Conservation (phyloP, 306 rosid species). For the Cotoneaster glaucophyllus region DNA sequence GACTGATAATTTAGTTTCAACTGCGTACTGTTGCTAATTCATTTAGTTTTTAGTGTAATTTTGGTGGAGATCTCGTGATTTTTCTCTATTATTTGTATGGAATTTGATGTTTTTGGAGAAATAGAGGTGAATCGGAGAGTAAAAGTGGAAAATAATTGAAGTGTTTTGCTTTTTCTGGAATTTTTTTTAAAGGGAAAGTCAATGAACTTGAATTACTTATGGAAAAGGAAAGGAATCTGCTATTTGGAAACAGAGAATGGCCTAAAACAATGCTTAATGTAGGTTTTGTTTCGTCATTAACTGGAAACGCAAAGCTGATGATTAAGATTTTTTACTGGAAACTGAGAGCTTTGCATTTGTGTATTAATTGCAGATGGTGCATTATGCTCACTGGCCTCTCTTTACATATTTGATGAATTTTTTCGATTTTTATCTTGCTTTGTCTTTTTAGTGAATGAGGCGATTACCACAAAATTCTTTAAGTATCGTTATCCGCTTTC, state of each 20-base stretch:
- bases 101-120: not conserved
- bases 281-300: not conserved
- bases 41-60: slow-evolving; percentile 2
- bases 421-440: not conserved
- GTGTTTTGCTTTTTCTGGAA: not conserved
- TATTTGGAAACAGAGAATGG: not conserved
- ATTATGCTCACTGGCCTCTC: not conserved
- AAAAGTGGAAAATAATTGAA: not conserved
- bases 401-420: not conserved
- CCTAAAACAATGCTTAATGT: not conserved
- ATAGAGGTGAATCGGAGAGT: not conserved
- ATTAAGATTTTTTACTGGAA: not conserved
- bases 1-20: not conserved
- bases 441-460: not conserved
- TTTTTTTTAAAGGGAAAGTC: not conserved
- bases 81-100: not conserved
- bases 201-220: not conserved
- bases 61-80: not conserved
- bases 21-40: not conserved
- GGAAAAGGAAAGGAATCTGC: slow-evolving; percentile 1
- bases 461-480: not conserved
- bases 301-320: not conserved
- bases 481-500: not conserved
- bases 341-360: not conserved
- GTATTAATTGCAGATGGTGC: not conserved